A percentile compares a stretch with the other conserved stretches of the same genome.
Evolutionary conservation across 106 monocot genomes (phyloP).

Genomic region (Dendrobium chrysotoxum): DNA sequence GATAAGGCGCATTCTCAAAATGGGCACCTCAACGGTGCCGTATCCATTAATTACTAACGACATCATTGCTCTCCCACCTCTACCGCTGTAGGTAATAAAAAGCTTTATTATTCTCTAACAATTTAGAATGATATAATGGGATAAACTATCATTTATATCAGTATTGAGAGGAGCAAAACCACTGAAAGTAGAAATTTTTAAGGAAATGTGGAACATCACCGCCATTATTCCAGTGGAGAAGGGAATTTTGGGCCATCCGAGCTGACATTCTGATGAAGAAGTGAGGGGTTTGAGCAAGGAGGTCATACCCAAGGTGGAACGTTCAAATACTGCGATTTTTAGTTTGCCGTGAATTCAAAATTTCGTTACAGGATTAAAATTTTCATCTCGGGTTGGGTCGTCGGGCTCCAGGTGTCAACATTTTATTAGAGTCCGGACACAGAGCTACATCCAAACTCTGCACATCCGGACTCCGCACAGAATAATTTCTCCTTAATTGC

Average conservation of each 20-base stretch:
- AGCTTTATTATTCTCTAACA: too few species aligned
- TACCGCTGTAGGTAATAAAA: conserved; percentile 52
- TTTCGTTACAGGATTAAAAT: too few species aligned
- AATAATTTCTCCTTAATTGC: too few species aligned
- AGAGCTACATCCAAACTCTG: too few species aligned
- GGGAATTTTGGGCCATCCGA: conserved; percentile 19
- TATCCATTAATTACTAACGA: conserved; percentile 90
- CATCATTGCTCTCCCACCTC: conserved; percentile 50
- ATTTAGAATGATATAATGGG: too few species aligned
- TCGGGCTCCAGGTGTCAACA: too few species aligned
- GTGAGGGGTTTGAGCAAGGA: conserved; percentile 30
- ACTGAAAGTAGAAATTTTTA: conserved; percentile 58
- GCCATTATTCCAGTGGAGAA: conserved; percentile 83
- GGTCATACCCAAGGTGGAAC: conserved; percentile 4
- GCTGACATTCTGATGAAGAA: conserved; percentile 15
- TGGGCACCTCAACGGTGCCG: conserved; percentile 69
- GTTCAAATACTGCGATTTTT: too few species aligned
- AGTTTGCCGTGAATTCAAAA: too few species aligned
- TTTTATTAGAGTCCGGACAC: too few species aligned
- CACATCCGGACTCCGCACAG: too few species aligned
- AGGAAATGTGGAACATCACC: conserved; percentile 79
- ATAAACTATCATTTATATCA: neutral
- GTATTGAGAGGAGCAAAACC: conserved; percentile 63
- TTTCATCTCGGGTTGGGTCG: too few species aligned
- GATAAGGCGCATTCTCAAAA: conserved; percentile 78